Evolutionary conservation across 2,329 filamentous ascomycete genomes (phyloP).

Genomic region (Cryphonectria carpinicola): DNA sequence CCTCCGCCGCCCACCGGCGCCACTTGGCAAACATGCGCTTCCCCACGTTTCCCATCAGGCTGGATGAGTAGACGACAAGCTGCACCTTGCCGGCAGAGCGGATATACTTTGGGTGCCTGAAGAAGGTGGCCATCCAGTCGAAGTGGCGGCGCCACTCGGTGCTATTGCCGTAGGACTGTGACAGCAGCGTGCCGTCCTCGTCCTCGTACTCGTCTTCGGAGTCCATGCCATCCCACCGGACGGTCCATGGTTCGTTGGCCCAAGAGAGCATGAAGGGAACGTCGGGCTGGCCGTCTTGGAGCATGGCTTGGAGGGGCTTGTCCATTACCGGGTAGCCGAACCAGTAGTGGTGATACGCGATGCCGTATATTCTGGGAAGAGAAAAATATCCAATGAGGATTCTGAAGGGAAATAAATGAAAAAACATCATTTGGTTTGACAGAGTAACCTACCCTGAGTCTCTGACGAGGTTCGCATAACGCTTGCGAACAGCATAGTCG

Average conservation of each 20-base stretch:
- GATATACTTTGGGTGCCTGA: conserved; percentile 26
- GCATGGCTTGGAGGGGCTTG: conserved; percentile 15
- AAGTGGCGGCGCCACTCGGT: conserved; percentile 24
- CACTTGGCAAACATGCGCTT: conserved; percentile 32
- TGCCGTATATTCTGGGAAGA: conserved; percentile 11
- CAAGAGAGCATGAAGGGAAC: conserved; percentile 27
- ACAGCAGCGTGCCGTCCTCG: conserved; percentile 13
- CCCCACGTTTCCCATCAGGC: conserved; percentile 33
- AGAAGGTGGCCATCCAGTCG: conserved; percentile 25
- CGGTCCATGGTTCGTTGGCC: conserved; percentile 28
- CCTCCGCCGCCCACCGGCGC: conserved; percentile 25
- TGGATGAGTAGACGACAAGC: conserved; percentile 26
- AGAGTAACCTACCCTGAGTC: conserved; percentile 10
- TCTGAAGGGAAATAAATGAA: background rate
- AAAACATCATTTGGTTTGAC: no score
- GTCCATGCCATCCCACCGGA: conserved; percentile 21
- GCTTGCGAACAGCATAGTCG: conserved; percentile 10
- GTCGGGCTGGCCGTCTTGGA: conserved; percentile 22
- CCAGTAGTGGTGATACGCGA: conserved; percentile 28
- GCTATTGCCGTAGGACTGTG: conserved; percentile 23
- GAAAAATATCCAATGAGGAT: background rate
- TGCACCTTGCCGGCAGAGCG: conserved; percentile 24
- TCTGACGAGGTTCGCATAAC: conserved; percentile 15
- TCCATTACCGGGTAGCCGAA: conserved; percentile 28
- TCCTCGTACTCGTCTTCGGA: background rate